Base-by-base conservation (phyloP, 106 monocot species). In the Phalaenopsis equestris region DNA sequence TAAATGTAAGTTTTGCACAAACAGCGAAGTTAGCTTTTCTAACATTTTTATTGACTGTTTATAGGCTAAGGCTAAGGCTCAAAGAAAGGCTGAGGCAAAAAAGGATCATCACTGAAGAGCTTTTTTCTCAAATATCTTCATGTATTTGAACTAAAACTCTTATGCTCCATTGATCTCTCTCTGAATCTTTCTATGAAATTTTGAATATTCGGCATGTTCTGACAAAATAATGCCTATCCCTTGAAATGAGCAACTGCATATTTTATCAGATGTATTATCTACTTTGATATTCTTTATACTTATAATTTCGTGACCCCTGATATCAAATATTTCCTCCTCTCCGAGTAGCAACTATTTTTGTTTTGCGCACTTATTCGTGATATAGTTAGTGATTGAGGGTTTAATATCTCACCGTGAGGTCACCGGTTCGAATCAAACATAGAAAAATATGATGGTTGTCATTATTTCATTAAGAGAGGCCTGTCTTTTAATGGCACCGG, bases 71-170 rank as follows among this genome's bases (percentile, higher is more conserved):
- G 78, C 57, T 8, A 78, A 57, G 57, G 55, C 78, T 58, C 56
- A 78, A 39, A 58, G 57, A 41, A 78, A 78, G 78, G 78, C 78
- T 17, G 78, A 78, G 78, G 78, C 78, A 41, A 58, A 78, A 41
- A 38, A 56, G 2, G 56, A 21, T 57, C 55, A 78, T 78, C 78
- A 78, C 77, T 77, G 18, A 56, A 48, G 73, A 3, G 17, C 8
- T 17, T 8, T 56, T 56, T 10, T 56, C 43, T 4, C 43, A 45
- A 45, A 45, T 45, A 52, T 52, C 61, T 61, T 61, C 21, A 21
- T 61, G 21, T 21, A n/a, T 61, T 6, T 3, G 61, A 45, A 21
- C 18, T 18, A 21, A 21, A 6, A 61, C 61, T 61, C 8, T 61
- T 2, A 3, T 61, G 38, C 38, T 39, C 38, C 70, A 70, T 15